Evolutionary conservation across 1,139 yeast genomes (phyloP).

Genomic region (Sugiyamaella novakii): DNA sequence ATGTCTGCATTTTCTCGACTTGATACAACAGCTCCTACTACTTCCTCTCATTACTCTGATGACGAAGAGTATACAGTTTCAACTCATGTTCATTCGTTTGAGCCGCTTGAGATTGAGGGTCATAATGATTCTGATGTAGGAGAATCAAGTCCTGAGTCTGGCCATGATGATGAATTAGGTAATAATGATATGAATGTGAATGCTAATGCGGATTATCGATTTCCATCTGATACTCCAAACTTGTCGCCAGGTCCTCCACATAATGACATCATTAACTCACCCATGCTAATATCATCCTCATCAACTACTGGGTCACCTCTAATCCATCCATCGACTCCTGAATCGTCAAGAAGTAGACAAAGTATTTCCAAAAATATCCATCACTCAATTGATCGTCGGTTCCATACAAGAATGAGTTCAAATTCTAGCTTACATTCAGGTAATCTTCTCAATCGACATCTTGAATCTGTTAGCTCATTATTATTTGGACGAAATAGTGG

Average conservation of each 20-base stretch:
- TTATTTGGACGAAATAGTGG: slow-evolving; percentile 7
- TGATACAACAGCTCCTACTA: neutral
- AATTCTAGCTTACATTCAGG: slow-evolving; percentile 25
- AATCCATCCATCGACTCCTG: slow-evolving; percentile 24
- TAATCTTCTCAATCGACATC: slow-evolving; percentile 9
- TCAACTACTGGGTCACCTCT: neutral
- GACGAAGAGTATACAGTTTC: neutral
- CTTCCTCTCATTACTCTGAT: neutral
- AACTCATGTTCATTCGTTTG: neutral
- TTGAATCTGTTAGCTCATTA: slow-evolving; percentile 9
- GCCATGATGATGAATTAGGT: slow-evolving; percentile 10
- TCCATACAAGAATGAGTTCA: slow-evolving; percentile 37
- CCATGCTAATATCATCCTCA: slow-evolving; percentile 3
- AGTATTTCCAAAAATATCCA: slow-evolving; percentile 7
- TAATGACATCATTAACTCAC: neutral
- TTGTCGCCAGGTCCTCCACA: neutral
- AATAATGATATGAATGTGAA: too few species aligned
- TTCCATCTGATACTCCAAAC: neutral
- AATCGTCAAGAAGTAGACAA: slow-evolving; percentile 20
- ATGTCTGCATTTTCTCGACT: slow-evolving; percentile 8
- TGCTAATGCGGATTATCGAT: too few species aligned
- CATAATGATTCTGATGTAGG: slow-evolving; percentile 13
- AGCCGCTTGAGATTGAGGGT: slow-evolving; percentile 7
- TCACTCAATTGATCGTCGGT: slow-evolving; percentile 35
- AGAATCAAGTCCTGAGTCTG: slow-evolving; percentile 1